Conservation (phyloP, 768 basidiomycete species). For the Termitomyces sp. region DNA sequence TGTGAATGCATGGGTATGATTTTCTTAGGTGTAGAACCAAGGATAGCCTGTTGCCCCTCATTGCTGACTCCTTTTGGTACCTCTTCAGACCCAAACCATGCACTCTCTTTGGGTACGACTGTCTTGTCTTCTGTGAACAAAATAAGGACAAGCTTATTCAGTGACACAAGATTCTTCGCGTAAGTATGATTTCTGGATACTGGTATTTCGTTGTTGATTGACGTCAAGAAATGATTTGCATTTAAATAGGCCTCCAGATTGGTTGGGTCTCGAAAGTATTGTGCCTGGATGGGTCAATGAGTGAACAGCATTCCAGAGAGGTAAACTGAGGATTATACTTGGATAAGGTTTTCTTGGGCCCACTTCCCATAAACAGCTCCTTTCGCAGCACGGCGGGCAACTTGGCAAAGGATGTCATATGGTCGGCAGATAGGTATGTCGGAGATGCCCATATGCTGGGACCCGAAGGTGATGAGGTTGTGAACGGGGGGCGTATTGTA, state of each 20-base stretch:
- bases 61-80: constrained; percentile 31
- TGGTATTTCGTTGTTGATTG: constrained; percentile 76
- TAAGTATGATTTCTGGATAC: constrained; percentile 57
- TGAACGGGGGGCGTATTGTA: constrained; percentile 71
- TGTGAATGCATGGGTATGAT: constrained; percentile 73
- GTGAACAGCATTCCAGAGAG: not conserved
- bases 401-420: constrained; percentile 66
- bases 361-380: constrained; percentile 68
- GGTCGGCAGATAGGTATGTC: constrained; percentile 66
- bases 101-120: constrained; percentile 78
- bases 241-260: constrained; percentile 56
- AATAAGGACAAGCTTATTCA: constrained; percentile 69
- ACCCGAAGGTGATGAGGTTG: constrained; percentile 85
- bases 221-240: constrained; percentile 63
- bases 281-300: constrained; percentile 57
- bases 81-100: constrained; percentile 81
- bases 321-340: constrained; percentile 38
- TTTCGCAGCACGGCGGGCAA: constrained; percentile 59
- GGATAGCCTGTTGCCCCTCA: constrained; percentile 8
- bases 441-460: constrained; percentile 84
- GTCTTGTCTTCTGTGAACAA: constrained; percentile 73
- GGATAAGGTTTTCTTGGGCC: constrained; percentile 74
- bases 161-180: constrained; percentile 51
- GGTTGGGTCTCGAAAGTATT: constrained; percentile 78
- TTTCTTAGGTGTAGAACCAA: constrained; percentile 7